Percentiles rank a stretch among this genome's conserved stretches.
phyloP scores from a whole-genome alignment of 495 filamentous ascomycete species.

The Durotheca rogersii region DNA sequence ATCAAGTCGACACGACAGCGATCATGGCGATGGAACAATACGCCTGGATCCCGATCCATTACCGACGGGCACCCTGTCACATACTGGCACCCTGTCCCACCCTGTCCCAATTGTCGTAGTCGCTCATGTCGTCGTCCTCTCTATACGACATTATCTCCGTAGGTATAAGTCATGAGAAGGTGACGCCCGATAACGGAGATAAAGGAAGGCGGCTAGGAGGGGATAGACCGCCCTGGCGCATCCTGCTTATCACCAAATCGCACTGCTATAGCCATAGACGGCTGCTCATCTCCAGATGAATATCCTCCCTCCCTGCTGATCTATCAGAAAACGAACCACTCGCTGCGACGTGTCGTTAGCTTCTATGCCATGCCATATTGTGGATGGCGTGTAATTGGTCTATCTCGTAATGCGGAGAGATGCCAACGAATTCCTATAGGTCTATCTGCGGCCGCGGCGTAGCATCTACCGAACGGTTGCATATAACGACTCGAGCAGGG shows the following conservation, averaged over 20 bases:
- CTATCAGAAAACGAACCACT: conserved; percentile 20
- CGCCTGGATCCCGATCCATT: conserved; percentile 1
- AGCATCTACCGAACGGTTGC: conserved; percentile 19
- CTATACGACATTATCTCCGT: conserved; percentile 26
- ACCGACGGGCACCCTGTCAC: conserved; percentile 13
- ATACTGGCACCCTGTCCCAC: too few relatives aligned
- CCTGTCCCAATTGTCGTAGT: too few relatives aligned
- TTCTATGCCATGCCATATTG: conserved; percentile 3
- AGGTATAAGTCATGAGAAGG: conserved; percentile 12
- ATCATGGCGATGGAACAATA: conserved; percentile 5
- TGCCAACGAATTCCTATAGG: conserved; percentile 23
- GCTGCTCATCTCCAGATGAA: conserved; percentile 29
- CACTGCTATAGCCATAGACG: conserved; percentile 2
- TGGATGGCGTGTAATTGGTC: conserved; percentile 16
- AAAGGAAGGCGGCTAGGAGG: conserved; percentile 21
- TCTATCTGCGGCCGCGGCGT: neutral
- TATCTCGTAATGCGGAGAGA: conserved; percentile 22
- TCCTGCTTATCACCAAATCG: conserved; percentile 26
- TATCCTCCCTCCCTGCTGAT: conserved; percentile 25
- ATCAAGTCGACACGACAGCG: neutral
- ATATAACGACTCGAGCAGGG: conserved; percentile 1
- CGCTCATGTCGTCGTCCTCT: conserved; percentile 7
- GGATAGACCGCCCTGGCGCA: too few relatives aligned
- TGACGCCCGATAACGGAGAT: conserved; percentile 35
- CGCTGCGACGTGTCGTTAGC: conserved; percentile 8